Base-by-base conservation (phyloP, 2,329 filamentous ascomycete species). In the Trichoderma koningii region DNA sequence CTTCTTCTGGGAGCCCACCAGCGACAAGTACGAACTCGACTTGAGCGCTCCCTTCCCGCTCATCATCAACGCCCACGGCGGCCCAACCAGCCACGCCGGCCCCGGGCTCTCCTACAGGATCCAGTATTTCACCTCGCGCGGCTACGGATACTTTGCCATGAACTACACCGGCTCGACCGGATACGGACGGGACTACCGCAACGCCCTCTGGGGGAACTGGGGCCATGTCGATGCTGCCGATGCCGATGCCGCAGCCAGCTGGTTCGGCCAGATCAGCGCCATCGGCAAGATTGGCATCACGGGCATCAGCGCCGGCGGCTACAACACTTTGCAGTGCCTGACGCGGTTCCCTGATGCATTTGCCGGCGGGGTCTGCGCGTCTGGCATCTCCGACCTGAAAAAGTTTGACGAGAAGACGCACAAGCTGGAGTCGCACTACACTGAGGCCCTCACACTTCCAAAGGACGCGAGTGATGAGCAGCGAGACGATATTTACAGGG, bases 361-460 rank as follows among this genome's bases (percentile, higher is more conserved):
- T 68, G 79, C 82, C 0, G 81, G 77, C 0, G 84, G 82, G 0
- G 77, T 83, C 3, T 81, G 79, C 60, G 75, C 79, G 1, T 84
- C 79, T 28, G 83, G 84, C 3, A 79, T 86, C 34, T 81, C 80
- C 45, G 82, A 85, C 26, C 70, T 85, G n/a, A 76, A 76, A 47
- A 74, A 75, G 0, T 74, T 86, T 1, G 76, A 75, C 17, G 75
- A 74, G 2, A 78, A 79, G 21, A 85, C 83, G 0, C 84, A 86
- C 70, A 86, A 86, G 72, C 79, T 85, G n/a, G 84, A 87, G 70
- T 80, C 76, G 0, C 78, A 81, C 57, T 85, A 86, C 69, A 74
- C 81, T n/a, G 76, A 78, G 10, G 74, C 77, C 1, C 73, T 84
- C 1, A 75, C 81, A 1, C 61, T 73, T 1, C 67, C 70, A 0